Evolutionary conservation across 495 filamentous ascomycete species (phyloP), one percentile per base, ranked within the genome.

Genomic region (Bathelium albidoporum): DNA sequence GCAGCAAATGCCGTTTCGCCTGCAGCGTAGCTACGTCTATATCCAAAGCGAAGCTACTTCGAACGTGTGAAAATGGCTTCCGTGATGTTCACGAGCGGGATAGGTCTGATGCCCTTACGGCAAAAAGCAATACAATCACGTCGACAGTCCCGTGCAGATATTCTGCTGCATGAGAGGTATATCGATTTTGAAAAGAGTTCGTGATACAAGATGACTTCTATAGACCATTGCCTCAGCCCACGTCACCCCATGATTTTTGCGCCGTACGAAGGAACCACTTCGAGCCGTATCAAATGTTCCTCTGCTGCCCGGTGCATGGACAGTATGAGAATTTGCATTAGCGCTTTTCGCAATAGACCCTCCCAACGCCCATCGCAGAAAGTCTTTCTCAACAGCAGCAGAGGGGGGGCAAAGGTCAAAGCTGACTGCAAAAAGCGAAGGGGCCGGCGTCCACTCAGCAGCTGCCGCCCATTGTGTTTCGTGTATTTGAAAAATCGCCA

Each of bases 201-300:
- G 49, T 55, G 24, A 55, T 55, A 55, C 49, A 55, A 20, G 49
- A 55, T 55, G 49, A 55, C 49, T 24, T 55, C 49, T 55, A 55
- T 55, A 55, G 49, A 55, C 49, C 49, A 29, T 55, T 24, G 49
- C 49, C 49, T 55, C 22, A 55, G 49, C 49, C 49, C 9, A 28
- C 24, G 20, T 49, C 43, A 49, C 49, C 9, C 20, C 24, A 29
- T 55, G 34, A 39, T 5, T 20, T 24, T 26, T 24, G 20, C 49
- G 29, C 29, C 29, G 29, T 24, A 55, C 49, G 29, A 55, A 55
- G 26, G 49, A 55, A 29, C 49, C 49, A 55, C 26, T 55, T n/a
- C 5, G 49, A 55, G 24, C 24, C 29, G 49, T 55, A 55, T 16
- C 49, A 55, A 55, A 26, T 20, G 24, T 10, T 5, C 34, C 49